These are phyloP conservation scores for Hanseniaspora vineae DNA, from an alignment of 805 yeast species.

Conservation along the genomic window DNA sequence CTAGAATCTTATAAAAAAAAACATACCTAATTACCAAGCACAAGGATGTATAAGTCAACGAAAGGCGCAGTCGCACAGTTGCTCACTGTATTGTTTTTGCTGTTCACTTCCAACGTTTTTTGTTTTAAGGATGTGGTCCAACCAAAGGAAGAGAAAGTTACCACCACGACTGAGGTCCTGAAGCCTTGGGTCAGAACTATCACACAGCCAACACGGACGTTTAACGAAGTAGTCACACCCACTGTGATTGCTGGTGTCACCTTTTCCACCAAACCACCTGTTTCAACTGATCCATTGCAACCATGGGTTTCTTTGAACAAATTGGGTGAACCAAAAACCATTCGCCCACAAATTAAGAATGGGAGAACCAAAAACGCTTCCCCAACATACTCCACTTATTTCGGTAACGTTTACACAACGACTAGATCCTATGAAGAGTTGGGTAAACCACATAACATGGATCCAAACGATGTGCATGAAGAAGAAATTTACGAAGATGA, in stretches of 20 bases:
- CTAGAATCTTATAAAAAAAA: too few species aligned
- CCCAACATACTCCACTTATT: conserved; percentile 68
- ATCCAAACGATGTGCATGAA: conserved; percentile 40
- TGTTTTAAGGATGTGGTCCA: conserved; percentile 21
- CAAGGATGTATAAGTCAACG: too few species aligned
- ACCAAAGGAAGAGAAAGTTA: conserved; percentile 20
- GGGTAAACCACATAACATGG: conserved; percentile 57
- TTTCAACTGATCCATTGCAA: conserved; percentile 47
- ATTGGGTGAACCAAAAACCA: conserved; percentile 69
- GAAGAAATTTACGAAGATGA: conserved; percentile 50
- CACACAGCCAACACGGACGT: conserved; percentile 26
- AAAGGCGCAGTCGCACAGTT: too few species aligned
- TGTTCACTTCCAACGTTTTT: conserved; percentile 2
- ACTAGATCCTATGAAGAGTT: conserved; percentile 46
- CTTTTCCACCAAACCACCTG: conserved; percentile 32
- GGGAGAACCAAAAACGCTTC: conserved; percentile 53
- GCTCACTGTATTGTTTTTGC: not conserved
- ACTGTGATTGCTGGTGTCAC: conserved; percentile 47
- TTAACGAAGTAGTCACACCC: conserved; percentile 58
- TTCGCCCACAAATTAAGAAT: conserved; percentile 60
- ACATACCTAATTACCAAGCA: too few species aligned
- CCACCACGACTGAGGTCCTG: conserved; percentile 29
- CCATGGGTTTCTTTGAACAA: conserved; percentile 75
- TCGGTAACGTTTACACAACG: conserved; percentile 53
- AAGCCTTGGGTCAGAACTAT: conserved; percentile 68